Conservation (phyloP, 2,329 filamentous ascomycete species). For the Sporothrix euskadiensis region DNA sequence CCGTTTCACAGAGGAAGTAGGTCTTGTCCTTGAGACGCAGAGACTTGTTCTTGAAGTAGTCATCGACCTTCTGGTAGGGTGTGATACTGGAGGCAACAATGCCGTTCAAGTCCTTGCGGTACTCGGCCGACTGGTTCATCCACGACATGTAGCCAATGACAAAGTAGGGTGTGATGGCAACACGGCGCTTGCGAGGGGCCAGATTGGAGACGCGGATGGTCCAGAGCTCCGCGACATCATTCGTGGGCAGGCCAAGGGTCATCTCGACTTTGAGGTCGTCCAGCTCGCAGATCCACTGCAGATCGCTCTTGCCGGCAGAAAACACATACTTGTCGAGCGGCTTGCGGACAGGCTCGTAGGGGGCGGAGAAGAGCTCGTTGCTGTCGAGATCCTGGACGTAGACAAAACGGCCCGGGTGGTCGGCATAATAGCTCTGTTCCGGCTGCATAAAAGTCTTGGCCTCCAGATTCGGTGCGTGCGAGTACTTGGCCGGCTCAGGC, state of each 20-base stretch:
- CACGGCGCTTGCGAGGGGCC: slow-evolving; percentile 46
- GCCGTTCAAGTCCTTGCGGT: slow-evolving; percentile 50
- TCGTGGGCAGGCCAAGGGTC: slow-evolving; percentile 52
- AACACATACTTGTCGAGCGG: slow-evolving; percentile 52
- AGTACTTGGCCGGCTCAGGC: slow-evolving; percentile 61
- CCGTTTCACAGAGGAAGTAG: slow-evolving; percentile 56
- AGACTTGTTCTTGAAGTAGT: slow-evolving; percentile 59
- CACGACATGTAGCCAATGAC: slow-evolving; percentile 62
- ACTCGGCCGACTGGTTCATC: slow-evolving; percentile 61
- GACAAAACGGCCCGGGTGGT: slow-evolving; percentile 60
- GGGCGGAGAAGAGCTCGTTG: slow-evolving; percentile 54
- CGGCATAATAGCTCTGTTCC: slow-evolving; percentile 59
- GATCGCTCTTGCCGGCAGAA: slow-evolving; percentile 56
- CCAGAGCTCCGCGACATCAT: slow-evolving; percentile 59
- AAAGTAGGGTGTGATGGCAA: slow-evolving; percentile 59
- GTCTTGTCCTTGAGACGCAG: slow-evolving; percentile 59
- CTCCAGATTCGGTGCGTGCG: slow-evolving; percentile 59
- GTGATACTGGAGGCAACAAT: slow-evolving; percentile 56
- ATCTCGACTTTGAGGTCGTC: slow-evolving; percentile 54
- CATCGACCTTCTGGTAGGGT: slow-evolving; percentile 58
- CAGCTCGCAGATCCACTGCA: slow-evolving; percentile 55
- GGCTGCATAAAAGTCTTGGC: slow-evolving; percentile 63
- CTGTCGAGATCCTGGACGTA: slow-evolving; percentile 59
- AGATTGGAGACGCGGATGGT: slow-evolving; percentile 54
- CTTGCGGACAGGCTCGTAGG: slow-evolving; percentile 56